Conservation (phyloP, 164 flowering plant species). For the Cinnamomum micranthum region DNA sequence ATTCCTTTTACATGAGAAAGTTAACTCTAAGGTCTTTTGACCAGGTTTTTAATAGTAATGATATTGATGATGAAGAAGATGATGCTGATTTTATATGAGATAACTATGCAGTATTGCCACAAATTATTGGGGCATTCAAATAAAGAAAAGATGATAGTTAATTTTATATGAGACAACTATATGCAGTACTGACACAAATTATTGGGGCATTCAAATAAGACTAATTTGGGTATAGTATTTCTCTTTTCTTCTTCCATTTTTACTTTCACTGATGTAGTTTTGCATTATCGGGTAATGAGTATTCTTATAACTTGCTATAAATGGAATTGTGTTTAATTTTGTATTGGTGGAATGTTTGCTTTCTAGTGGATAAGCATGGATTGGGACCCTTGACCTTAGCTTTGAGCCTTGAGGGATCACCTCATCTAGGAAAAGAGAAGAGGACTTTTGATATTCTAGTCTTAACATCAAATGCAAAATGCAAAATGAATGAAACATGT, state of each 20-base stretch:
- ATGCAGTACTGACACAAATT: neutral
- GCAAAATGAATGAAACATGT: too few species aligned
- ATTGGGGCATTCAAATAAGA: too few species aligned
- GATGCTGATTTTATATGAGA: neutral
- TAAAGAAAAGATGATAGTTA: neutral
- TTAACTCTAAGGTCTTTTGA: neutral
- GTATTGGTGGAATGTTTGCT: neutral
- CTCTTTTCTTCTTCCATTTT: neutral
- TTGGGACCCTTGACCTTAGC: conserved; percentile 2
- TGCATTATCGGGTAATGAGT: too few species aligned
- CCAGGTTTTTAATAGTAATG: neutral
- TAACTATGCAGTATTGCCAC: neutral
- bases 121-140: neutral
- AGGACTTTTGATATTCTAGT: neutral
- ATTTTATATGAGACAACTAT: neutral
- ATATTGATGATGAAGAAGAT: too few species aligned
- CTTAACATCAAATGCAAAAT: too few species aligned
- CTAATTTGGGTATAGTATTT: neutral
- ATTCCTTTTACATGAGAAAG: neutral
- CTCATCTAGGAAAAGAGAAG: neutral
- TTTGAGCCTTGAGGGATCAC: neutral
- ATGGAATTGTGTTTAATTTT: neutral
- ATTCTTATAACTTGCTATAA: neutral
- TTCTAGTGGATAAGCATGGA: neutral
- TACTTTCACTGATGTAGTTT: neutral